A percentile compares a stretch with the other conserved stretches of the same genome.
phyloP scores from a whole-genome alignment of 140 eudicot genomes.

The Flaveria floridana region DNA sequence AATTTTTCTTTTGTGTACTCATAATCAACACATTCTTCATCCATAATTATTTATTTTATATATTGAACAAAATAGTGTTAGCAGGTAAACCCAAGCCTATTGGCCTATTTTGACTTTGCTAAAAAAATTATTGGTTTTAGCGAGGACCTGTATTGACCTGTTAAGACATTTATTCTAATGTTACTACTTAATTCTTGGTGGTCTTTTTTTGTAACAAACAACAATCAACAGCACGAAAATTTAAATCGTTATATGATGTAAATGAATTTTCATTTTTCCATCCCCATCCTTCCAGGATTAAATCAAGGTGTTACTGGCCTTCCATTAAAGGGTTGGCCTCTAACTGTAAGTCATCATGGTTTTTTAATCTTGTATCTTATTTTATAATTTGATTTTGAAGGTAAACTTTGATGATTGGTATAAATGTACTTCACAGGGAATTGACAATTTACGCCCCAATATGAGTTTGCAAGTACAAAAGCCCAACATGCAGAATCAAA shows the following conservation, averaged over 20 bases:
- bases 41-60: neutral
- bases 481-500: conserved; percentile 68
- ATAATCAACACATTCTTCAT: neutral
- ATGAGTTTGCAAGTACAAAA: conserved; percentile 77
- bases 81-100: neutral
- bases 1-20: neutral
- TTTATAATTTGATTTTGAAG: conserved; percentile 9
- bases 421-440: conserved; percentile 50
- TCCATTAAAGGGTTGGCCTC: conserved; percentile 97
- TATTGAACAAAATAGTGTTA: neutral
- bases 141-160: conserved; percentile 1
- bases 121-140: neutral
- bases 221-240: neutral
- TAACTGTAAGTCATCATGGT: conserved; percentile 61
- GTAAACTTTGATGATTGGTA: conserved; percentile 10
- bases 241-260: neutral
- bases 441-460: conserved; percentile 72
- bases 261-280: neutral
- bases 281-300: conserved; percentile 45
- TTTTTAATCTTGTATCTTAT: neutral
- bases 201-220: neutral
- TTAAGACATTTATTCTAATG: neutral
- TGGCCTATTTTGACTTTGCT: neutral
- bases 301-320: conserved; percentile 76
- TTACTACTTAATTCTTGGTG: neutral